Percentiles rank a stretch among this genome's conserved stretches.
phyloP scores from a whole-genome alignment of 345 rosid genomes.

The Eutrema heterophyllum region DNA sequence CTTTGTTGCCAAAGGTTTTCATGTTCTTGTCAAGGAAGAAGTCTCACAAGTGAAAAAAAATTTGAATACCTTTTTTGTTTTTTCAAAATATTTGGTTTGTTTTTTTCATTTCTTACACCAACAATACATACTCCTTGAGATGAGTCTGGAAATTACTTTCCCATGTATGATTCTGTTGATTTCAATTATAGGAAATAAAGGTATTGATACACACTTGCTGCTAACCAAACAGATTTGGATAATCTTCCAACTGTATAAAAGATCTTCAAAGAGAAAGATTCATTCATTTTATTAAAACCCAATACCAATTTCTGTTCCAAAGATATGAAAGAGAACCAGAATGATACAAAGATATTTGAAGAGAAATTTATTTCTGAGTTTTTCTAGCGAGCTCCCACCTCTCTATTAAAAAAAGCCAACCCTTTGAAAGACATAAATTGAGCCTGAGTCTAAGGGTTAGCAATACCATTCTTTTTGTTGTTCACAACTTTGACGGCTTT shows the following conservation, averaged over 20 bases:
- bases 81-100: background rate
- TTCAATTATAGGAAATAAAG: slow-evolving; percentile 15
- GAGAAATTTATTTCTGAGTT: slow-evolving; percentile 11
- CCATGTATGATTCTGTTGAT: background rate
- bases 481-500: slow-evolving; percentile 85
- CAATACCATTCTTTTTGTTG: slow-evolving; percentile 12
- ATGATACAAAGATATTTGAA: slow-evolving; percentile 14
- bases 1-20: slow-evolving; percentile 62
- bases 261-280: background rate
- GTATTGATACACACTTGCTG: background rate
- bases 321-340: background rate
- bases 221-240: background rate
- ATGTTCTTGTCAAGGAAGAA: slow-evolving; percentile 65
- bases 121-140: slow-evolving; percentile 23
- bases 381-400: background rate
- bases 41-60: slow-evolving; percentile 30
- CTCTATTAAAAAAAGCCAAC: slow-evolving; percentile 12
- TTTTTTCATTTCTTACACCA: background rate
- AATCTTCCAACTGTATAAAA: background rate
- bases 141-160: background rate
- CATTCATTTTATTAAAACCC: slow-evolving; percentile 11
- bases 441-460: slow-evolving; percentile 16
- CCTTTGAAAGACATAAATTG: slow-evolving; percentile 7
- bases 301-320: slow-evolving; percentile 2
- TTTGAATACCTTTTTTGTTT: background rate